Percentiles rank a stretch among this genome's conserved stretches.
These are phyloP conservation scores for Porogramme epimiltina DNA, from an alignment of 1,284 basidiomycete genomes.

Conservation along the genomic window DNA sequence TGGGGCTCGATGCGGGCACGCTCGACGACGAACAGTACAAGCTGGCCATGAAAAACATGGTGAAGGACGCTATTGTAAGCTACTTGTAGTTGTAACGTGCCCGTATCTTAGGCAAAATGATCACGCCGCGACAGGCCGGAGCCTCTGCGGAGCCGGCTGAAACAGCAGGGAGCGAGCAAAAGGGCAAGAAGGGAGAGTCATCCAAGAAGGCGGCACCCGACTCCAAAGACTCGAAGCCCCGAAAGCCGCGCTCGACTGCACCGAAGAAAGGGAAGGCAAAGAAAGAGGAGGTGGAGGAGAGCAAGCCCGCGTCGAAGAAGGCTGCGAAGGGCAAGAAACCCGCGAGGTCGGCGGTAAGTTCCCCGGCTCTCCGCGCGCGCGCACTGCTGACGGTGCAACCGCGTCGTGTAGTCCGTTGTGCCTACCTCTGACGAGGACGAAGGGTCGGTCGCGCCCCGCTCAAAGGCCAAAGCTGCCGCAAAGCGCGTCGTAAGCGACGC, in stretches of 20 bases:
- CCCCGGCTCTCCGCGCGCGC: neutral
- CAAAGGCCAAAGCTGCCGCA: neutral
- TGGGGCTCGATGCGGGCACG: constrained; percentile 41
- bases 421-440: constrained; percentile 23
- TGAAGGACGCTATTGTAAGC: constrained; percentile 44
- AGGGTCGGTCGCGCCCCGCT: neutral
- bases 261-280: constrained; percentile 12
- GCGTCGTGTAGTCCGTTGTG: constrained; percentile 24
- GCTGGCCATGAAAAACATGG: constrained; percentile 41
- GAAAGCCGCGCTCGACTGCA: neutral
- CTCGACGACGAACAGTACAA: constrained; percentile 48
- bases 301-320: constrained; percentile 7
- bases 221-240: neutral
- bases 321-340: neutral
- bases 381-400: neutral
- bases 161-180: neutral
- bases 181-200: constrained; percentile 5
- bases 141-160: neutral
- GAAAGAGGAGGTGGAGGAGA: constrained; percentile 1
- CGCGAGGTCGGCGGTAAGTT: neutral
- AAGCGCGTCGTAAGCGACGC: constrained; percentile 12
- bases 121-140: too few species aligned
- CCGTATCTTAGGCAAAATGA: too few species aligned
- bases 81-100: neutral
- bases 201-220: neutral